A percentile compares a stretch with the other conserved stretches of the same genome.
Evolutionary conservation across 352 stramenopile genomes (phyloP).

Genomic region (Pythium aphanidermatum): DNA sequence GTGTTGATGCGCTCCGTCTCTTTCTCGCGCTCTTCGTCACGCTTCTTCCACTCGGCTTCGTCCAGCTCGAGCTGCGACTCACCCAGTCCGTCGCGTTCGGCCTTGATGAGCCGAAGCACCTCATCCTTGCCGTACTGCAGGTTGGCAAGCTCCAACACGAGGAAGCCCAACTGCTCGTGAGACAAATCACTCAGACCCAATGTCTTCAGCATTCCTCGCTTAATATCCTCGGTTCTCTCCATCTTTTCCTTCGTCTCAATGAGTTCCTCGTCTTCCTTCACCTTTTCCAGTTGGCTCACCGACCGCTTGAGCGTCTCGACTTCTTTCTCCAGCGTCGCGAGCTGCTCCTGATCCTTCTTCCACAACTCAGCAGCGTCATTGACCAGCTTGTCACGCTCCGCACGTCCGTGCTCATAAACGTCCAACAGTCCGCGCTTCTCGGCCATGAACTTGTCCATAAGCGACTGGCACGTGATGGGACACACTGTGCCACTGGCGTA

Average conservation of each 20-base stretch:
- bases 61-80: slow-evolving; percentile 42
- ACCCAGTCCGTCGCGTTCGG: slow-evolving; percentile 41
- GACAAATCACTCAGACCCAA: slow-evolving; percentile 57
- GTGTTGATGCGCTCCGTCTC: slow-evolving; percentile 52
- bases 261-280: slow-evolving; percentile 46
- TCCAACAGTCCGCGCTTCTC: slow-evolving; percentile 64
- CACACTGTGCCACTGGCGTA: slow-evolving; percentile 49
- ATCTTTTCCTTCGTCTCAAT: slow-evolving; percentile 25
- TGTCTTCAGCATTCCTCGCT: slow-evolving; percentile 37
- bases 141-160: slow-evolving; percentile 58
- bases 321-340: slow-evolving; percentile 18
- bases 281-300: slow-evolving; percentile 40
- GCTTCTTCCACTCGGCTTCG: slow-evolving; percentile 40
- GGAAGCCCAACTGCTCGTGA: slow-evolving; percentile 43
- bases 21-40: slow-evolving; percentile 41
- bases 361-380: slow-evolving; percentile 25
- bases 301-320: slow-evolving; percentile 19
- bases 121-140: slow-evolving; percentile 41
- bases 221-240: slow-evolving; percentile 21
- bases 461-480: slow-evolving; percentile 29
- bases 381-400: slow-evolving; percentile 33
- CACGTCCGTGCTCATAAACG: slow-evolving; percentile 58
- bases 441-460: slow-evolving; percentile 32
- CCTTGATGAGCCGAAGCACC: slow-evolving; percentile 41
- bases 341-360: slow-evolving; percentile 14